These are phyloP conservation scores for Plicaturopsis crispa DNA, from an alignment of 768 basidiomycete species.

Conservation along the genomic window DNA sequence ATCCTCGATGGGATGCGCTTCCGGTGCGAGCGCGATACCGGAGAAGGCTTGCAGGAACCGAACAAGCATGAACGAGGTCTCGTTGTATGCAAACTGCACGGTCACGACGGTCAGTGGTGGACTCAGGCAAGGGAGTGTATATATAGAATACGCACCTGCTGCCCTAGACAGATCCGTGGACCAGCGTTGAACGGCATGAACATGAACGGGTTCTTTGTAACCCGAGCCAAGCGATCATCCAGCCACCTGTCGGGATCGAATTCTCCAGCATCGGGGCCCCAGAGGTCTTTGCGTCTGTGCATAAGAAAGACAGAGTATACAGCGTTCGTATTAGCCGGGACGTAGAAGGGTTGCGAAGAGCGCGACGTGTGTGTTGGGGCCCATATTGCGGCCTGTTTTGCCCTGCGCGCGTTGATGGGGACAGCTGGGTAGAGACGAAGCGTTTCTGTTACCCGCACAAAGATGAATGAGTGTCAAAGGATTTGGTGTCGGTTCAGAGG, in stretches of 20 bases:
- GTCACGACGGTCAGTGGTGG: neutral
- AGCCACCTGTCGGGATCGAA: constrained; percentile 42
- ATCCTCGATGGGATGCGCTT: constrained; percentile 23
- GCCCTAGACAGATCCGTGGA: constrained; percentile 30
- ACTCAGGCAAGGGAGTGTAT: neutral
- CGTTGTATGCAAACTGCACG: constrained; percentile 48
- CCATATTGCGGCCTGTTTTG: neutral
- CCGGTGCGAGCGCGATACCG: constrained; percentile 19
- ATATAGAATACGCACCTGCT: constrained; percentile 19
- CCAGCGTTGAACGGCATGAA: constrained; percentile 36
- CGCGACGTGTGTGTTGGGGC: neutral
- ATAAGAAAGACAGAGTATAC: constrained; percentile 28
- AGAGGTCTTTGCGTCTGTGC: constrained; percentile 33
- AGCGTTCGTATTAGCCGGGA: constrained; percentile 19
- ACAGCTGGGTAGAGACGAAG: constrained; percentile 7
- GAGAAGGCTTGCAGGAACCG: constrained; percentile 25
- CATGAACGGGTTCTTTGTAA: constrained; percentile 33
- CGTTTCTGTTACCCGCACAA: constrained; percentile 6
- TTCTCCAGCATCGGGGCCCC: constrained; percentile 37
- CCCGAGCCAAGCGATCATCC: constrained; percentile 30
- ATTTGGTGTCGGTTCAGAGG: neutral
- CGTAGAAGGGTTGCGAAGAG: constrained; percentile 9
- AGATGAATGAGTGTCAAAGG: constrained; percentile 2
- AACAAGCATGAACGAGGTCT: constrained; percentile 29
- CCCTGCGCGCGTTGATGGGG: neutral